These are phyloP conservation scores for Candida sp. DNA, from an alignment of 1,139 yeast genomes.

Conservation along the genomic window DNA sequence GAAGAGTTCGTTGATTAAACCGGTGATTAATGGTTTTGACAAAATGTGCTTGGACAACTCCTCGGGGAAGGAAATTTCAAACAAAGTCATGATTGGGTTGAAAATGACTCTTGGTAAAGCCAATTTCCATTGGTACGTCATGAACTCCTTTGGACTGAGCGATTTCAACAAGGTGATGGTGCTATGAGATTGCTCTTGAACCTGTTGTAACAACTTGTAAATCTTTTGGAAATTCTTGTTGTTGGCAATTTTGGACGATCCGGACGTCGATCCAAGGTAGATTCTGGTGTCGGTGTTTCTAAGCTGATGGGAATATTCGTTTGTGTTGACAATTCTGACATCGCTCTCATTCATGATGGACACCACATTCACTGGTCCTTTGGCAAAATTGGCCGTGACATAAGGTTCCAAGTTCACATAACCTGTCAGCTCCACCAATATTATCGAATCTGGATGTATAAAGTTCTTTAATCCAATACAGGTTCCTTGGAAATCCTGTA, in stretches of 20 bases:
- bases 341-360: slow-evolving; percentile 73
- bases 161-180: slow-evolving; percentile 51
- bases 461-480: slow-evolving; percentile 31
- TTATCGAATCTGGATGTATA: slow-evolving; percentile 41
- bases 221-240: slow-evolving; percentile 28
- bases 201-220: slow-evolving; percentile 36
- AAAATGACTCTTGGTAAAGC: slow-evolving; percentile 81
- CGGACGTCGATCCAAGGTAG: slow-evolving; percentile 39
- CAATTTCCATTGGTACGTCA: slow-evolving; percentile 82
- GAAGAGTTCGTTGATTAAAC: slow-evolving; percentile 74
- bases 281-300: slow-evolving; percentile 41
- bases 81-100: slow-evolving; percentile 73
- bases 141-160: slow-evolving; percentile 59
- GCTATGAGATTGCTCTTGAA: slow-evolving; percentile 35
- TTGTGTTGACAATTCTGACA: slow-evolving; percentile 42
- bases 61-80: slow-evolving; percentile 71
- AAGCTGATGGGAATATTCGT: slow-evolving; percentile 29
- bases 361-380: slow-evolving; percentile 37
- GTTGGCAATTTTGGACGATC: slow-evolving; percentile 14
- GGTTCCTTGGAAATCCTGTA: slow-evolving; percentile 44
- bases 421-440: slow-evolving; percentile 72
- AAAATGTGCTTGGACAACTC: slow-evolving; percentile 66
- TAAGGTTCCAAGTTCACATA: slow-evolving; percentile 76
- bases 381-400: slow-evolving; percentile 41
- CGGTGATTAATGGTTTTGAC: slow-evolving; percentile 85